Evolutionary conservation across 1,284 basidiomycete genomes (phyloP).

Genomic region (Leccinum fuscescens): DNA sequence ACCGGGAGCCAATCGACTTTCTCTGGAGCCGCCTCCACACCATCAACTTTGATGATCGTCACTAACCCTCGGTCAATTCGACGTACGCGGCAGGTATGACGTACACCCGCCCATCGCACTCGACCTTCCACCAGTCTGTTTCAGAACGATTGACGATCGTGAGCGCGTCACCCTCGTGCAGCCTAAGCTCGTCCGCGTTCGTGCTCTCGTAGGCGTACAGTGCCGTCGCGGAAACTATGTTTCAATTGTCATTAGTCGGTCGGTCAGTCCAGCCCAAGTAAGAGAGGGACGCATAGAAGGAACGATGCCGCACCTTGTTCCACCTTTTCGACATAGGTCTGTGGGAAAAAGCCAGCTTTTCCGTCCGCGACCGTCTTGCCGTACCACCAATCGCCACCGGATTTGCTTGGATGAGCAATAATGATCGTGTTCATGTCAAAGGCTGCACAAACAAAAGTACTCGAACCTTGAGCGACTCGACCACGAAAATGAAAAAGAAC

Average conservation of each 20-base stretch:
- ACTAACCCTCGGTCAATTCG: constrained; percentile 83
- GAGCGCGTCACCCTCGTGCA: constrained; percentile 76
- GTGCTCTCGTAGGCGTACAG: constrained; percentile 74
- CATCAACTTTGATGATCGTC: constrained; percentile 54
- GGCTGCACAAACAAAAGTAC: constrained; percentile 40
- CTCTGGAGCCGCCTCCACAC: constrained; percentile 40
- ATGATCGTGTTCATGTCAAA: constrained; percentile 85
- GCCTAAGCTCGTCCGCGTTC: constrained; percentile 78
- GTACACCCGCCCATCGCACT: constrained; percentile 78
- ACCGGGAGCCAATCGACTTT: constrained; percentile 35
- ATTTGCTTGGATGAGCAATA: constrained; percentile 81
- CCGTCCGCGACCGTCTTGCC: constrained; percentile 71
- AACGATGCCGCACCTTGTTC: constrained; percentile 53
- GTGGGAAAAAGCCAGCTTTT: constrained; percentile 87
- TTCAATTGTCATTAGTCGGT: not conserved
- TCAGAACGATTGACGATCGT: constrained; percentile 79
- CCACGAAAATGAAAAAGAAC: constrained; percentile 24
- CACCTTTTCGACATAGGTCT: constrained; percentile 79
- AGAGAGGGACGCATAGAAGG: not conserved
- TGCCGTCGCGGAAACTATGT: constrained; percentile 67
- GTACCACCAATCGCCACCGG: constrained; percentile 91
- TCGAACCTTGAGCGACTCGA: constrained; percentile 9
- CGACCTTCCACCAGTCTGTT: constrained; percentile 92
- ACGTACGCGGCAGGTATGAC: constrained; percentile 89
- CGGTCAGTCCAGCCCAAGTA: constrained; percentile 7